Conservation (phyloP, 257 asterid species). For the Solanum dulcamara region DNA sequence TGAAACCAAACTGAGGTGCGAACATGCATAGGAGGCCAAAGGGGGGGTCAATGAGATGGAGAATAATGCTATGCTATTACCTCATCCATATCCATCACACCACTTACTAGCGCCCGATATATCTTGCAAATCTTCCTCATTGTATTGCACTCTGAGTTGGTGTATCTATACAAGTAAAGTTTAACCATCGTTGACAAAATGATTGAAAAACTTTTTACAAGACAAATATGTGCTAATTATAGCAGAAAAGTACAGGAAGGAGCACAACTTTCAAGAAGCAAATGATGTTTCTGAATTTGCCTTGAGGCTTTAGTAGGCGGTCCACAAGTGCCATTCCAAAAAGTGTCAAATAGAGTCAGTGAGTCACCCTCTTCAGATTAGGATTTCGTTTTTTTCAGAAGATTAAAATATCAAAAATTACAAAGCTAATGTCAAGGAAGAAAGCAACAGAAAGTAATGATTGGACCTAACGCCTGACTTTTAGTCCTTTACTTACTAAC, state of each 20-base stretch:
- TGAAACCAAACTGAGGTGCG: not conserved
- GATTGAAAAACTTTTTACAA: not conserved
- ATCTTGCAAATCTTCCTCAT: slow-evolving; percentile 61
- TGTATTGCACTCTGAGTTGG: slow-evolving; percentile 21
- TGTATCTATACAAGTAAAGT: slow-evolving; percentile 22
- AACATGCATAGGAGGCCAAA: not conserved
- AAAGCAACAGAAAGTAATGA: not conserved
- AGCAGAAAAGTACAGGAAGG: not conserved
- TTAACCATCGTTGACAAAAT: not conserved
- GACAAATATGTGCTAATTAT: not conserved
- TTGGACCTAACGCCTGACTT: not conserved
- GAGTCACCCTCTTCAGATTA: not conserved
- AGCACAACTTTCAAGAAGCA: not conserved
- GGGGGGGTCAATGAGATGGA: not conserved
- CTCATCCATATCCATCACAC: slow-evolving; percentile 57
- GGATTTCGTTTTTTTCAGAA: not conserved
- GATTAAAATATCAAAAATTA: not conserved
- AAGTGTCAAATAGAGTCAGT: not conserved
- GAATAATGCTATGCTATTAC: slow-evolving; percentile 19
- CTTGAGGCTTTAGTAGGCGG: not conserved
- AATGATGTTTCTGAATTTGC: not conserved
- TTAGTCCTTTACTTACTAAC: not conserved
- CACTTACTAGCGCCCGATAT: slow-evolving; percentile 80
- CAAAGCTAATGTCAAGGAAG: not conserved
- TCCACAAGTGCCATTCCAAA: not conserved